A percentile compares a stretch with the other conserved stretches of the same genome.
These are phyloP conservation scores for Tardiomyces digboiensis DNA, from an alignment of 1,139 yeast species.

Conservation along the genomic window DNA sequence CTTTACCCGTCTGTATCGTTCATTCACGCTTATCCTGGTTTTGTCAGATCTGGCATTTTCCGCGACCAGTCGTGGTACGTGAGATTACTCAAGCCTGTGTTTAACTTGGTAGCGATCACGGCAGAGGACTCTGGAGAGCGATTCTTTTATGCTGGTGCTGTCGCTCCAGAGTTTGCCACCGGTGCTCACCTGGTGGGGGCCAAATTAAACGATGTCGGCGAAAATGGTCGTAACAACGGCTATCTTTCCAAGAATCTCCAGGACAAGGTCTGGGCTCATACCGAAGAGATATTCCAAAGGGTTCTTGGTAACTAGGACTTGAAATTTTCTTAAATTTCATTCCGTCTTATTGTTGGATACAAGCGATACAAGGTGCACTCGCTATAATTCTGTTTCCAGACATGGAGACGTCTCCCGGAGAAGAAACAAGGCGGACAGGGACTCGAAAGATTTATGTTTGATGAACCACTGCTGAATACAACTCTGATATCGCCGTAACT, in stretches of 20 bases:
- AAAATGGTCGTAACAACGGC: conserved; percentile 8
- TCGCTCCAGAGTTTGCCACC: conserved; percentile 12
- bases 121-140: conserved; percentile 16
- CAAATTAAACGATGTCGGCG: conserved; percentile 8
- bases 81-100: conserved; percentile 7
- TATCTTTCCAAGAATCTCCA: conserved; percentile 13
- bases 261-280: conserved; percentile 21
- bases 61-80: conserved; percentile 17
- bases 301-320: conserved; percentile 5
- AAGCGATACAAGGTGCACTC: too few relatives aligned
- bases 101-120: conserved; percentile 5
- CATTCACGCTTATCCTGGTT: conserved; percentile 22
- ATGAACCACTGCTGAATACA: too few relatives aligned
- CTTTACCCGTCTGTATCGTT: conserved; percentile 20
- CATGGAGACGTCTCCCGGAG: too few relatives aligned
- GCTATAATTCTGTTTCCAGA: too few relatives aligned
- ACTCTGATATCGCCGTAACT: too few relatives aligned
- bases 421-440: too few relatives aligned
- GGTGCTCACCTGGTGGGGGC: conserved; percentile 15
- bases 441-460: too few relatives aligned
- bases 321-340: too few relatives aligned
- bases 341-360: too few relatives aligned
- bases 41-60: conserved; percentile 16
- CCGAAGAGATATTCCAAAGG: conserved; percentile 13
- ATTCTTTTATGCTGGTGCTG: conserved; percentile 14